A percentile compares a stretch with the other conserved stretches of the same genome.
phyloP scores from a whole-genome alignment of 2,329 filamentous ascomycete species.

The Aureobasidium sp. region DNA sequence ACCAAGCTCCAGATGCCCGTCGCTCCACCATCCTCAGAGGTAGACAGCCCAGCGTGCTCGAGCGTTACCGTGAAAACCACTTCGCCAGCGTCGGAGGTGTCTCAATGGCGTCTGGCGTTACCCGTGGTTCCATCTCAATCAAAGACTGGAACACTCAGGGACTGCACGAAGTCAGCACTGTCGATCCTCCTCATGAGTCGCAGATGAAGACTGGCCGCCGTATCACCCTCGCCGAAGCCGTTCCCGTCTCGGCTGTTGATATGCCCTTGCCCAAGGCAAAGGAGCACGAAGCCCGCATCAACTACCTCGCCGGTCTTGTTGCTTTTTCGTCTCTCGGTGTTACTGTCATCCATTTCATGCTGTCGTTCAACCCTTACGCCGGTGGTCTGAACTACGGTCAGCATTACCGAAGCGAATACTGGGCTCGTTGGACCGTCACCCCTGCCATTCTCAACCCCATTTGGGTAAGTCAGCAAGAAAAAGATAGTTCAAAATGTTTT shows the following conservation, averaged over 20 bases:
- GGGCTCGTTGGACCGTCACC: constrained; percentile 34
- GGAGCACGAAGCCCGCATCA: constrained; percentile 28
- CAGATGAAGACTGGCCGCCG: background rate
- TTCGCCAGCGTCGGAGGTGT: background rate
- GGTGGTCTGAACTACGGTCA: constrained; percentile 27
- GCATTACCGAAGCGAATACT: constrained; percentile 34
- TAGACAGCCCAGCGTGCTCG: constrained; percentile 5
- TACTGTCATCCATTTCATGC: constrained; percentile 37
- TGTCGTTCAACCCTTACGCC: constrained; percentile 35
- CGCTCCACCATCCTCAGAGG: background rate
- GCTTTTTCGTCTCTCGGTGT: constrained; percentile 37
- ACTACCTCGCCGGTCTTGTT: constrained; percentile 40
- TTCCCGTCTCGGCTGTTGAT: constrained; percentile 4
- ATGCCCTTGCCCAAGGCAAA: constrained; percentile 9
- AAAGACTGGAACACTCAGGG: constrained; percentile 7
- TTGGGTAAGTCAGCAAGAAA: constrained; percentile 25
- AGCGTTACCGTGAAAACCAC: background rate
- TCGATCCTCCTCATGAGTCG: constrained; percentile 7
- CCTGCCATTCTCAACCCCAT: constrained; percentile 38
- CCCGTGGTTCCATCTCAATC: background rate
- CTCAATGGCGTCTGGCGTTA: background rate
- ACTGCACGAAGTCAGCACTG: background rate
- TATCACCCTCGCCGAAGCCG: constrained; percentile 8
- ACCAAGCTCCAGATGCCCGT: background rate
- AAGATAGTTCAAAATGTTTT: too few species aligned